Base-by-base conservation (phyloP, 2,329 filamentous ascomycete species). In the Orbilia javanica region DNA sequence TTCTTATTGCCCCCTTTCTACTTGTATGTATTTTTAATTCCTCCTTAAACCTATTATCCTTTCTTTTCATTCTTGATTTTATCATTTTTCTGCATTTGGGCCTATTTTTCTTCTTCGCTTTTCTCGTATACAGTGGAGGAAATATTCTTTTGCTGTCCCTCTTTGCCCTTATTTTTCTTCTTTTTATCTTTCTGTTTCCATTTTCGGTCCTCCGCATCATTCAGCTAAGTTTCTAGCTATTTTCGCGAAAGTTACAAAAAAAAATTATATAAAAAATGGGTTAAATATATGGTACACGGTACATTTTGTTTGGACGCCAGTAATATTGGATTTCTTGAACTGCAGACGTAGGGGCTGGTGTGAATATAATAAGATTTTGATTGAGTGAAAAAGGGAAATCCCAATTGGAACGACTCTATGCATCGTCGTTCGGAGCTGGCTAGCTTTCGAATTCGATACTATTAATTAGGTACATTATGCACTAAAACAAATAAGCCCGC, bases 1-100 rank as follows among this genome's bases (percentile, higher is more conserved):
- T 39, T 39, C 34, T 36, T 36, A 36, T 31, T 6, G n/a, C n/a
- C n/a, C n/a, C n/a, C n/a, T 31, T 55, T 69, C 55, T 20, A 25
- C 53, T 13, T 78, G 63, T 78, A 78, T 78, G 60, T 78, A 78
- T 72, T 72, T 39, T 78, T 78, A 78, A 78, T 78, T 13, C 34
- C 18, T 42, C 18, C 20, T 36, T 22, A 20, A 13, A 20, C n/a
- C 18, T 57, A 57, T 36, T 22, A 15, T 57, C 11, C 29, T 36
- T 27, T 20, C 34, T 60, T n/a, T 27, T 42, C n/a, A n/a, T 60
- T 15, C 15, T 25, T 39, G n/a, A n/a, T 42, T 15, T 39, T 39
- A 39, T 39, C 36, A 11, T 39, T 39, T 11, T 13, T 60, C n/a
- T 27, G 20, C 27, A 31, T 36, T 36, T 11, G 29, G 5, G 11